phyloP scores from a whole-genome alignment of 768 basidiomycete species.

The Chiua virens region DNA sequence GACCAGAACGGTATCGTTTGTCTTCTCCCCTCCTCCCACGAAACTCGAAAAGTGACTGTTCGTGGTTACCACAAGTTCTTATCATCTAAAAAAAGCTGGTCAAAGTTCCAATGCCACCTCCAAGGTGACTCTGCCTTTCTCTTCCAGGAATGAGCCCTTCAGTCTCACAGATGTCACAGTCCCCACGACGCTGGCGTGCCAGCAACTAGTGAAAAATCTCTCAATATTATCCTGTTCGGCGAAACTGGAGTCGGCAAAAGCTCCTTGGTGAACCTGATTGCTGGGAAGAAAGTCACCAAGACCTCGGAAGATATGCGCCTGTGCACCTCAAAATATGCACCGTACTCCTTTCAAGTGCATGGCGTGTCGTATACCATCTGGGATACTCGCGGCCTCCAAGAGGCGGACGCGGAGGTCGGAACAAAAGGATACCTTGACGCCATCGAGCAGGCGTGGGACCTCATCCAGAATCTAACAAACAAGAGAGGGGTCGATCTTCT shows the following conservation, averaged over 20 bases:
- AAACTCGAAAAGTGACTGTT: too few relatives aligned
- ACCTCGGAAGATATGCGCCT: neutral
- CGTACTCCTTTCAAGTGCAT: neutral
- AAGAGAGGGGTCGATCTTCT: slow-evolving; percentile 2
- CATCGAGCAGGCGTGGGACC: neutral
- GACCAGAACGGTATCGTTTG: too few relatives aligned
- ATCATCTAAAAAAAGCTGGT: too few relatives aligned
- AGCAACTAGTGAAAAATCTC: neutral
- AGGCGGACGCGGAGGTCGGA: neutral
- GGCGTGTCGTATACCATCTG: neutral
- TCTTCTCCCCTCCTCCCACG: too few relatives aligned
- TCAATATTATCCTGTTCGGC: slow-evolving; percentile 5
- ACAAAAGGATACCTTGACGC: neutral
- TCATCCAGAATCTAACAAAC: neutral
- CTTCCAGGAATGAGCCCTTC: neutral
- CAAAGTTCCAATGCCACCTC: too few relatives aligned
- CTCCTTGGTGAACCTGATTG: slow-evolving; percentile 2
- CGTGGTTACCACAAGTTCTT: too few relatives aligned
- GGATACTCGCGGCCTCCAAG: slow-evolving; percentile 3
- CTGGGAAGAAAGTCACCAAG: neutral
- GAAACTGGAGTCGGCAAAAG: slow-evolving; percentile 3
- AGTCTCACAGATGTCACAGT: neutral
- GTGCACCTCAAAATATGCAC: neutral
- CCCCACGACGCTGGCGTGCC: neutral
- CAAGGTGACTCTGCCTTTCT: too few relatives aligned